A percentile compares a stretch with the other conserved stretches of the same genome.
phyloP scores from a whole-genome alignment of 352 stramenopile genomes.

The Globisporangium solare region DNA sequence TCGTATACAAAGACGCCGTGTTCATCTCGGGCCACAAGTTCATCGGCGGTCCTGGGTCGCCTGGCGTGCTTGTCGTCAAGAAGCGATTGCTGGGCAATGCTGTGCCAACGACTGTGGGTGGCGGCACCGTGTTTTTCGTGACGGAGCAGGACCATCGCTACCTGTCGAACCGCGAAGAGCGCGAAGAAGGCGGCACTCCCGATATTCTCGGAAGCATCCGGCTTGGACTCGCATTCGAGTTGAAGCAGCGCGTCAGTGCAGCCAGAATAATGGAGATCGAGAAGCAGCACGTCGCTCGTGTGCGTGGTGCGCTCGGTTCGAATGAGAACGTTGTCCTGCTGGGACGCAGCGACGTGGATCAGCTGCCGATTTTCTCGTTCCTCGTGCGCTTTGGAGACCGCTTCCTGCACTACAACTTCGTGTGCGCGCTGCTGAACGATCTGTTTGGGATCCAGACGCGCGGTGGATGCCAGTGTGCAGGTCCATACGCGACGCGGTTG shows the following conservation, averaged over 20 bases:
- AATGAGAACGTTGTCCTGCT: constrained; percentile 88
- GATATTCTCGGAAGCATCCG: constrained; percentile 93
- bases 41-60: constrained; percentile 88
- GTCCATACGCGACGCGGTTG: constrained; percentile 91
- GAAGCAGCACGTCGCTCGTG: constrained; percentile 24
- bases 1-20: constrained; percentile 89
- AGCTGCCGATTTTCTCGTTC: constrained; percentile 95
- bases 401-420: constrained; percentile 98
- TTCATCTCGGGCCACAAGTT: constrained; percentile 98
- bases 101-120: constrained; percentile 46
- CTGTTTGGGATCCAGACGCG: constrained; percentile 92
- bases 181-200: constrained; percentile 95
- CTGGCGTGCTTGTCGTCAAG: constrained; percentile 95
- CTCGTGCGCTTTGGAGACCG: constrained; percentile 80
- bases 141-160: constrained; percentile 58
- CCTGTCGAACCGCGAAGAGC: constrained; percentile 62
- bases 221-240: constrained; percentile 87
- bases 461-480: constrained; percentile 78
- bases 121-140: constrained; percentile 50
- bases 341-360: constrained; percentile 42
- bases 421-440: constrained; percentile 96
- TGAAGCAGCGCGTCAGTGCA: constrained; percentile 74
- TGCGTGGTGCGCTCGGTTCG: constrained; percentile 31
- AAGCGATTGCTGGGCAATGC: constrained; percentile 71
- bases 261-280: constrained; percentile 57